Base-by-base conservation (phyloP, 2,329 filamentous ascomycete species). In the Aspergillus sp. region DNA sequence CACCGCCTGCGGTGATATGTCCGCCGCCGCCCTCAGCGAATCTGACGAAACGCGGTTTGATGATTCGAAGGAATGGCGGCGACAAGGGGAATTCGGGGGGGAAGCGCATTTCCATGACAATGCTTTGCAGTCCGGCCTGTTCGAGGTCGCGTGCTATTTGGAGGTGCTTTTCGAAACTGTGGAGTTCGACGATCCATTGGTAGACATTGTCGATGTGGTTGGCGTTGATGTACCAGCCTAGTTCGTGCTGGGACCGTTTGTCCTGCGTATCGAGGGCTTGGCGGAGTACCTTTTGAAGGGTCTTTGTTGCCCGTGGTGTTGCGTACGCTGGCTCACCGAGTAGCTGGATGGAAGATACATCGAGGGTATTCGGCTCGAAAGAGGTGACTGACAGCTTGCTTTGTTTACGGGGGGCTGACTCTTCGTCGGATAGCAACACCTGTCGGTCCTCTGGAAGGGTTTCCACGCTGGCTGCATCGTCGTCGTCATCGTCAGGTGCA, bases 101-200 rank as follows among this genome's bases (percentile, higher is more conserved):
- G 67, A 96, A 96, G 2, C 91, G 89, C 42, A 96, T 77, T 73
- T 96, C 93, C 11, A 96, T 74, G 0, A 96, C 86, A 40, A 96
- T 78, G 68, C 89, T 92, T 20, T 80, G 83, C 56, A 89, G 65
- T 0, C 79, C 80, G 1, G 77, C 79, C 2, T 70, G 66, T 70
- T 87, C 85, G 85, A 96, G 91, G 68, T 96, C 92, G 53, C 82
- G 70, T 0, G 89, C 87, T 1, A 97, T 79, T 1, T 89, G 90
- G 0, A 95, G 79, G 1, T 76, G 71, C 0, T 77, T 62, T 22
- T 91, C 88, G 67, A 96, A 96, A 44, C 88, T 90, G 71, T 96
- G 93, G 1, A 97, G 78, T 71, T 96, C 90, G 5, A 96, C 86
- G 58, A 96, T 91, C 92, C 92, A 96, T 68, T 96, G 91, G 68